Conservation (phyloP, 2,329 filamentous ascomycete genomes). For the Elsinoe necatrix region DNA sequence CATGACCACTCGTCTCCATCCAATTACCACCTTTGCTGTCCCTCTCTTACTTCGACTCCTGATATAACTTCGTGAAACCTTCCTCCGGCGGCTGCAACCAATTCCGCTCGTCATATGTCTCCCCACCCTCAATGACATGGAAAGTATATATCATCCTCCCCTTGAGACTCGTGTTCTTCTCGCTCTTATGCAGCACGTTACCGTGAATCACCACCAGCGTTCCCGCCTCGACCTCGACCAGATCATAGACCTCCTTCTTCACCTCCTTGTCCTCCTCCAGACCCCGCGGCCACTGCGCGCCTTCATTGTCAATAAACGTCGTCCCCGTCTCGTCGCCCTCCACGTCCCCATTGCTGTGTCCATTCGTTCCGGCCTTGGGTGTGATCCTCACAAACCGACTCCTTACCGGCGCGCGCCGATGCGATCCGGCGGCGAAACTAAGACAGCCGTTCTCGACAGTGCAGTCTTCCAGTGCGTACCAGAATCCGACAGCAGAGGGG, state of each 20-base stretch:
- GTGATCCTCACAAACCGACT: slow-evolving; percentile 65
- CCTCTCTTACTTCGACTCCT: slow-evolving; percentile 11
- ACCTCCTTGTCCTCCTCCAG: slow-evolving; percentile 33
- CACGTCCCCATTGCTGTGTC: background rate
- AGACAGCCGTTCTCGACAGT: slow-evolving; percentile 80
- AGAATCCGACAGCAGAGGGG: slow-evolving; percentile 86
- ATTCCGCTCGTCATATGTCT: slow-evolving; percentile 75
- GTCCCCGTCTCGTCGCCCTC: slow-evolving; percentile 48
- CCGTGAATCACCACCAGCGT: slow-evolving; percentile 90
- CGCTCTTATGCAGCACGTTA: slow-evolving; percentile 91
- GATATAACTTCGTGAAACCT: slow-evolving; percentile 51
- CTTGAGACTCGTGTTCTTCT: slow-evolving; percentile 78
- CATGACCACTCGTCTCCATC: background rate
- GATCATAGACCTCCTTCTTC: slow-evolving; percentile 55
- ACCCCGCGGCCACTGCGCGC: slow-evolving; percentile 43
- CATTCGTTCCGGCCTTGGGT: slow-evolving; percentile 22
- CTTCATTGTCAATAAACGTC: slow-evolving; percentile 54
- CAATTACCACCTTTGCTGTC: background rate
- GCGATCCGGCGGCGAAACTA: slow-evolving; percentile 75
- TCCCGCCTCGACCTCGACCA: slow-evolving; percentile 84
- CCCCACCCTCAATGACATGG: slow-evolving; percentile 81
- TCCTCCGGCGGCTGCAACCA: slow-evolving; percentile 81
- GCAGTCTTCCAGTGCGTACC: slow-evolving; percentile 94
- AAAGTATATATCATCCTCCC: slow-evolving; percentile 96
- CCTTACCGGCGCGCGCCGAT: slow-evolving; percentile 61